Percentiles rank a stretch among this genome's conserved stretches.
phyloP scores from a whole-genome alignment of 768 basidiomycete genomes.

The Pilatotrama ljubarskyi region DNA sequence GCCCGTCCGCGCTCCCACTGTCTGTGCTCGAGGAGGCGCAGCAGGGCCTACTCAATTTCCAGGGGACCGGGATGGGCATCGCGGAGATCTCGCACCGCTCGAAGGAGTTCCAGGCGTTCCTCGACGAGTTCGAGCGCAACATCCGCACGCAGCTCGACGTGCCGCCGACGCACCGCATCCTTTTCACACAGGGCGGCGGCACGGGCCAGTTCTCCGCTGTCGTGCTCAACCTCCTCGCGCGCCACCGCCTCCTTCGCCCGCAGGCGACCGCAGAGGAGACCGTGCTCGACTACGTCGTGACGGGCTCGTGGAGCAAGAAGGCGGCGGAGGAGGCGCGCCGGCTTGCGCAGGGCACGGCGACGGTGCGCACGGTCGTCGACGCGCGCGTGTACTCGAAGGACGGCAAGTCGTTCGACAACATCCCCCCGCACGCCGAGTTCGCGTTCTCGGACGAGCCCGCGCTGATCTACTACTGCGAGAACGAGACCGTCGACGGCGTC shows the following conservation, averaged over 20 bases:
- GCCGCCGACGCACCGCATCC: constrained; percentile 79
- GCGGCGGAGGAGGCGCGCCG: constrained; percentile 81
- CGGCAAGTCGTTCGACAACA: constrained; percentile 72
- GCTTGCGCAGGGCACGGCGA: constrained; percentile 48
- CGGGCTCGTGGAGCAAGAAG: constrained; percentile 90
- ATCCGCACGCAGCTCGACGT: constrained; percentile 79
- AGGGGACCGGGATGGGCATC: constrained; percentile 90
- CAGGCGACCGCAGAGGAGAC: constrained; percentile 54
- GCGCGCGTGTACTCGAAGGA: constrained; percentile 60
- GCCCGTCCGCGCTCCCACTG: constrained; percentile 90
- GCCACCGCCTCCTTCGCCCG: constrained; percentile 76
- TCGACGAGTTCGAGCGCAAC: constrained; percentile 60
- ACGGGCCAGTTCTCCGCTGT: constrained; percentile 89
- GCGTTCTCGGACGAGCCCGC: constrained; percentile 79
- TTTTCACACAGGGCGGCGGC: constrained; percentile 96
- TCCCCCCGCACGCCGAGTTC: constrained; percentile 76
- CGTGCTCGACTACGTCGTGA: constrained; percentile 84
- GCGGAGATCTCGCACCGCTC: constrained; percentile 97
- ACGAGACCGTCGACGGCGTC: constrained; percentile 96
- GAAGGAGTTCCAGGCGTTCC: constrained; percentile 76
- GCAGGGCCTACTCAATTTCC: constrained; percentile 85
- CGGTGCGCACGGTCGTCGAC: constrained; percentile 72
- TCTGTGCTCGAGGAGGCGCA: constrained; percentile 82
- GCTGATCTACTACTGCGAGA: constrained; percentile 97
- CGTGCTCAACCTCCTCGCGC: constrained; percentile 87